These are phyloP conservation scores for Mayamaea pseudoterrestris DNA, from an alignment of 108 stramenopile genomes.

Conservation along the genomic window DNA sequence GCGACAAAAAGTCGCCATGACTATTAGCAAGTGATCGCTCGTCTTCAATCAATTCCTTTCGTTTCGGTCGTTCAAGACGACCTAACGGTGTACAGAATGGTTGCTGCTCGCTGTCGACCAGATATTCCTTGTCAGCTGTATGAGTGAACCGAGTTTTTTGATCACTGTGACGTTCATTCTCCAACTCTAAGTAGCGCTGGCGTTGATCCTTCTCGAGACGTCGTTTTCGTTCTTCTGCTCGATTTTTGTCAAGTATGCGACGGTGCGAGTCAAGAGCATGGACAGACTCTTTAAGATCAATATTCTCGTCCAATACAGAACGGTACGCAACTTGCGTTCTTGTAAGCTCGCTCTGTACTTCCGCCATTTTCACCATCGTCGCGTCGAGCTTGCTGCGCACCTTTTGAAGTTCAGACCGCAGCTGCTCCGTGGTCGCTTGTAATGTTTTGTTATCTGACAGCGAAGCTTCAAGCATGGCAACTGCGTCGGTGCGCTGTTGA, in stretches of 20 bases:
- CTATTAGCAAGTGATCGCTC: no score
- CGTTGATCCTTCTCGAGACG: neutral
- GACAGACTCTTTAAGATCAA: neutral
- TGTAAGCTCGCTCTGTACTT: neutral
- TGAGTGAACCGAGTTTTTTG: neutral
- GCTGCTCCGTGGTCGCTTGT: neutral
- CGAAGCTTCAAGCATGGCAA: neutral
- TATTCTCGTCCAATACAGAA: neutral
- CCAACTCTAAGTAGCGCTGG: neutral
- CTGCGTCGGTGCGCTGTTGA: constrained; percentile 3
- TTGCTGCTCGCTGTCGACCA: no score
- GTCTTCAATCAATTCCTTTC: no score
- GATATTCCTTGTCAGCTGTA: no score
- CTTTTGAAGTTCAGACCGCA: neutral
- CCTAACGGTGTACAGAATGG: neutral
- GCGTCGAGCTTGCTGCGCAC: neutral
- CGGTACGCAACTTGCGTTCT: neutral
- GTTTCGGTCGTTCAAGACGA: neutral
- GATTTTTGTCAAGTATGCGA: neutral
- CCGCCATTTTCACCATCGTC: neutral
- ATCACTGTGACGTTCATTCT: neutral
- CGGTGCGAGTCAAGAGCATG: neutral
- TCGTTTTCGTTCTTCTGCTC: neutral
- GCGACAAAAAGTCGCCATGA: no score
- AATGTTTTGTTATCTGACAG: constrained; percentile 3